These are phyloP conservation scores for Aspergillus pseudonomiae DNA, from an alignment of 2,329 filamentous ascomycete species.

Conservation along the genomic window DNA sequence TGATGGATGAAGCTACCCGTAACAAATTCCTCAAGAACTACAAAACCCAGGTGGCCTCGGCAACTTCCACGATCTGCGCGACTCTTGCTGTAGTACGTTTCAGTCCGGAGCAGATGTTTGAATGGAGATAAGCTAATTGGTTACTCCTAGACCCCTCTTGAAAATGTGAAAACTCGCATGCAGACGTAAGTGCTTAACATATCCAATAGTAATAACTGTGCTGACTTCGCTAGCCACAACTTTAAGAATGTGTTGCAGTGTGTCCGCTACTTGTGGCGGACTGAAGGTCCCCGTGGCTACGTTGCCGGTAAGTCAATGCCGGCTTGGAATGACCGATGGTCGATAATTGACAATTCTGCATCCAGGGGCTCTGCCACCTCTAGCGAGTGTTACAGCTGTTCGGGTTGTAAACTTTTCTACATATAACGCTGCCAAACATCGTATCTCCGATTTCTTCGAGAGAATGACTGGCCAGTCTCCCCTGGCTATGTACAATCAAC, in stretches of 20 bases:
- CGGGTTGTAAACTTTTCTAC: constrained; percentile 51
- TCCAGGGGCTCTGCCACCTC: constrained; percentile 47
- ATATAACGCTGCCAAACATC: constrained; percentile 48
- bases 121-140: constrained; percentile 17
- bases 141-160: constrained; percentile 45
- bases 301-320: constrained; percentile 44
- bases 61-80: constrained; percentile 47
- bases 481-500: constrained; percentile 43
- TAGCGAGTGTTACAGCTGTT: constrained; percentile 50
- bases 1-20: constrained; percentile 43
- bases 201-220: background rate
- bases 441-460: constrained; percentile 43
- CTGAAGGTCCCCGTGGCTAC: constrained; percentile 51
- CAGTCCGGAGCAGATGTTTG: background rate
- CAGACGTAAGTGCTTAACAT: constrained; percentile 44
- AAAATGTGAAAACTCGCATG: constrained; percentile 54
- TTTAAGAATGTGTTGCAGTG: constrained; percentile 48
- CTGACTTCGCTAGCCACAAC: constrained; percentile 41
- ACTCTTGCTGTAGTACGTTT: constrained; percentile 49
- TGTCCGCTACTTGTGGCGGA: constrained; percentile 49
- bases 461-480: constrained; percentile 46
- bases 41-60: constrained; percentile 51
- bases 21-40: constrained; percentile 50
- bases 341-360: constrained; percentile 6
- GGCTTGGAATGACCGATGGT: background rate